These are phyloP conservation scores for Trichoderma brevicompactum DNA, from an alignment of 2,329 filamentous ascomycete species.

Conservation along the genomic window DNA sequence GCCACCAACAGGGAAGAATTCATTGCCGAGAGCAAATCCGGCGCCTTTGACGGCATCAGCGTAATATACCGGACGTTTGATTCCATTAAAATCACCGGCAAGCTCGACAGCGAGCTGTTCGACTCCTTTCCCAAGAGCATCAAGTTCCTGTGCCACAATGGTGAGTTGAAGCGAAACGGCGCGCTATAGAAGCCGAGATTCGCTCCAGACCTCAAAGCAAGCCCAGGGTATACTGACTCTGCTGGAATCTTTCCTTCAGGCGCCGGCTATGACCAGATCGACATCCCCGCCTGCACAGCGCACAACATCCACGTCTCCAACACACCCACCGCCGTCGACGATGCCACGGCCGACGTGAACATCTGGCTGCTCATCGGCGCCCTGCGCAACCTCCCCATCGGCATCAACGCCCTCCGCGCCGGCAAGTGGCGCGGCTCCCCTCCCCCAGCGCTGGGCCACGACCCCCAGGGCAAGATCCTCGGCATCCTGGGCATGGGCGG, in stretches of 20 bases:
- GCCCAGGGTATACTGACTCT: too few species aligned
- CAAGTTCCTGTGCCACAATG: conserved; percentile 64
- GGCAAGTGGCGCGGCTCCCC: conserved; percentile 69
- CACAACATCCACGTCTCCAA: conserved; percentile 75
- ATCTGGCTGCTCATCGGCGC: conserved; percentile 83
- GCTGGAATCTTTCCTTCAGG: conserved; percentile 48
- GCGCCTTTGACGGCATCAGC: conserved; percentile 66
- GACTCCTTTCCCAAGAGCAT: conserved; percentile 57
- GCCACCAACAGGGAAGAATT: conserved; percentile 69
- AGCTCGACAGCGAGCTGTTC: conserved; percentile 72
- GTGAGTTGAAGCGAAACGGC: conserved; percentile 40
- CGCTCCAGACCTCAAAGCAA: too few species aligned
- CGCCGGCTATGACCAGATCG: conserved; percentile 84
- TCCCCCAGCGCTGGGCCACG: conserved; percentile 67
- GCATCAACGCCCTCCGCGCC: conserved; percentile 67
- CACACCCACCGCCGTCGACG: conserved; percentile 78
- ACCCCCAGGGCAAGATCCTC: conserved; percentile 77
- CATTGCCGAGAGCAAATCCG: conserved; percentile 67
- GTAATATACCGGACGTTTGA: conserved; percentile 73
- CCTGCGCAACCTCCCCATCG: conserved; percentile 71
- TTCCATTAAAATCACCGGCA: conserved; percentile 67
- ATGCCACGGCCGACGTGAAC: conserved; percentile 79
- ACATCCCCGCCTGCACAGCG: conserved; percentile 71
- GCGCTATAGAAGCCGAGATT: too few species aligned
- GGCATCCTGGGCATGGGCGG: conserved; percentile 87